These are phyloP conservation scores for Candida tetrigidarum DNA, from an alignment of 1,139 yeast genomes.

Conservation along the genomic window DNA sequence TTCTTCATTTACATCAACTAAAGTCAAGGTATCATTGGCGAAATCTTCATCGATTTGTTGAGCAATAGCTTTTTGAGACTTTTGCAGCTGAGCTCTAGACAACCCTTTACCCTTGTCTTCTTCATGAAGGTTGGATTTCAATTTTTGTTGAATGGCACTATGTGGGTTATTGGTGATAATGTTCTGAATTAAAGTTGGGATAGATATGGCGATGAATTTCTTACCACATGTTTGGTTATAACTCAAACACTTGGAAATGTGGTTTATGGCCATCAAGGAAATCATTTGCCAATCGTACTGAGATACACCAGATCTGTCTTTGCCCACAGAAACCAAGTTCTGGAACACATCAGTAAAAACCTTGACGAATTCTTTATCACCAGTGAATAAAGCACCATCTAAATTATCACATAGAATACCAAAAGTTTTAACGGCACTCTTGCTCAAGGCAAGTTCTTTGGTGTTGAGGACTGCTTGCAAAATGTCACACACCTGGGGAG, in stretches of 20 bases:
- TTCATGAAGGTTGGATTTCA: slow-evolving; percentile 29
- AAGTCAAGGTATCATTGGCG: slow-evolving; percentile 32
- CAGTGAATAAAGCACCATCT: slow-evolving; percentile 71
- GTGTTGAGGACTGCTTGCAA: slow-evolving; percentile 47
- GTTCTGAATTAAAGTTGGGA: slow-evolving; percentile 45
- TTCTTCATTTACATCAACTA: slow-evolving; percentile 36
- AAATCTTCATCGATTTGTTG: slow-evolving; percentile 30
- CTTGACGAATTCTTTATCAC: slow-evolving; percentile 66
- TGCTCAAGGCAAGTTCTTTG: slow-evolving; percentile 60
- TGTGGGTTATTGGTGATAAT: slow-evolving; percentile 25
- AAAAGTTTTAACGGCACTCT: slow-evolving; percentile 55
- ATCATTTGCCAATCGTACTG: slow-evolving; percentile 53
- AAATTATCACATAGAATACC: slow-evolving; percentile 65
- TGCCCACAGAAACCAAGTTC: slow-evolving; percentile 33
- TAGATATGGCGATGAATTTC: slow-evolving; percentile 38
- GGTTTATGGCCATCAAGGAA: slow-evolving; percentile 47
- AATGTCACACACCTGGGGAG: slow-evolving; percentile 59
- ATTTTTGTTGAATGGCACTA: slow-evolving; percentile 24
- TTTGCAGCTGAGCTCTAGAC: slow-evolving; percentile 32
- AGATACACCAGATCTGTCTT: slow-evolving; percentile 22
- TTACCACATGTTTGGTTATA: slow-evolving; percentile 41
- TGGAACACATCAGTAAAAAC: slow-evolving; percentile 49
- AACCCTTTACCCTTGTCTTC: slow-evolving; percentile 29
- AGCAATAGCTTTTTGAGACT: slow-evolving; percentile 19
- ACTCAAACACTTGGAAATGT: slow-evolving; percentile 48